Percentiles rank a stretch among this genome's conserved stretches.
Evolutionary conservation across 345 rosid species (phyloP).

Genomic region (Camelina laxa): DNA sequence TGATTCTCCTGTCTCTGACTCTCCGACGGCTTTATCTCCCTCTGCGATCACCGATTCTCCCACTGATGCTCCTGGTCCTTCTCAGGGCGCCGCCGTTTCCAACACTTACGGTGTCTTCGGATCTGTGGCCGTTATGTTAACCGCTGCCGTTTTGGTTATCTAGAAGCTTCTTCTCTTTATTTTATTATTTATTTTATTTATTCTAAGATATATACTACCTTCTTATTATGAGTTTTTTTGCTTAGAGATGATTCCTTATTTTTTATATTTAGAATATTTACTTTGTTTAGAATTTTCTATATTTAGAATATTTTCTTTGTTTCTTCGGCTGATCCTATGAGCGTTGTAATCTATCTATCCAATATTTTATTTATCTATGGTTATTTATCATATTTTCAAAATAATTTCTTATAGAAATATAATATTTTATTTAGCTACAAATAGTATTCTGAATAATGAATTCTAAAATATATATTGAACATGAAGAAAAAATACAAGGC

Average conservation of each 20-base stretch:
- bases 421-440: too few species aligned
- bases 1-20: constrained; percentile 28
- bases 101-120: constrained; percentile 39
- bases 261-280: neutral
- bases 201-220: constrained; percentile 13
- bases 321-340: constrained; percentile 6
- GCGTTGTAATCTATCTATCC: neutral
- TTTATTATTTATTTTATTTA: constrained; percentile 34
- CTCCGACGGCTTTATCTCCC: constrained; percentile 26
- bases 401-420: too few species aligned
- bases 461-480: too few species aligned
- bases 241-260: constrained; percentile 8
- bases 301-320: neutral
- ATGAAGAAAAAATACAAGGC: neutral
- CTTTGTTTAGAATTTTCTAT: neutral
- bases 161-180: constrained; percentile 18
- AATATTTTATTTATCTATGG: too few species aligned
- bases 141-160: constrained; percentile 48
- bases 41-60: constrained; percentile 39
- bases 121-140: constrained; percentile 38
- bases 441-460: too few species aligned
- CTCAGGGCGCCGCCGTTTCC: constrained; percentile 40
- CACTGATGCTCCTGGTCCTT: constrained; percentile 47
- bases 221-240: neutral
- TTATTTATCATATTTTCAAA: too few species aligned